phyloP scores from a whole-genome alignment of 306 rosid genomes.

The cucumber (Cucumis sativus) region DNA sequence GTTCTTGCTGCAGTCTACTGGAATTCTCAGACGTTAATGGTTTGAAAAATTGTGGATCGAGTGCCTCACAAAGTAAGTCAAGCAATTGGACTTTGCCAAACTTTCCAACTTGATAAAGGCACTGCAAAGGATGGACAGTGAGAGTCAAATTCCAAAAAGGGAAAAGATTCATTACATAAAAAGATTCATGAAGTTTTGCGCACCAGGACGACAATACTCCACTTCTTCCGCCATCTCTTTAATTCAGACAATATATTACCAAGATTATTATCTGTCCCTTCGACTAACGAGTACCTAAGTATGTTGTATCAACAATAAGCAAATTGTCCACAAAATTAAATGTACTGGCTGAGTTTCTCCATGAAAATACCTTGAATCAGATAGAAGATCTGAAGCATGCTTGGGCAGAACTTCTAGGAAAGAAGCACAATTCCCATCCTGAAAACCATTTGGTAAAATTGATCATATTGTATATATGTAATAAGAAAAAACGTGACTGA shows the following conservation, averaged over 20 bases:
- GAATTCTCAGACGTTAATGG: constrained; percentile 23
- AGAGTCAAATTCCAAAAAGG: constrained; percentile 6
- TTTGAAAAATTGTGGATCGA: constrained; percentile 46
- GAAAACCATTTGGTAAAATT: constrained; percentile 24
- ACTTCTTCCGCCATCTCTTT: constrained; percentile 36
- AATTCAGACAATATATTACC: constrained; percentile 48
- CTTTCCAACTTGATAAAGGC: constrained; percentile 82
- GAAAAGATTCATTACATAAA: not conserved
- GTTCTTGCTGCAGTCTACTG: constrained; percentile 22
- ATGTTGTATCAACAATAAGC: constrained; percentile 2
- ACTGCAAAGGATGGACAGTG: constrained; percentile 32
- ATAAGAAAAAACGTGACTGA: not conserved
- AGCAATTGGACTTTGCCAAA: constrained; percentile 39
- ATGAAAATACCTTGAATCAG: constrained; percentile 29
- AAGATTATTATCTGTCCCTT: constrained; percentile 27
- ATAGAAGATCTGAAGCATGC: constrained; percentile 38
- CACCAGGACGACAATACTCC: constrained; percentile 67
- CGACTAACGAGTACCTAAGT: constrained; percentile 45
- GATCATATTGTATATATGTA: not conserved
- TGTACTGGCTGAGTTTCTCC: not conserved
- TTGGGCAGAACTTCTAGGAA: constrained; percentile 23
- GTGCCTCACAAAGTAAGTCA: constrained; percentile 73
- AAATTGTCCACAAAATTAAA: not conserved
- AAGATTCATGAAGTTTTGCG: constrained; percentile 10
- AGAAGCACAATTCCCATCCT: constrained; percentile 31